A percentile compares a stretch with the other conserved stretches of the same genome.
phyloP scores from a whole-genome alignment of 345 rosid genomes.

The Conringia planisiliqua region DNA sequence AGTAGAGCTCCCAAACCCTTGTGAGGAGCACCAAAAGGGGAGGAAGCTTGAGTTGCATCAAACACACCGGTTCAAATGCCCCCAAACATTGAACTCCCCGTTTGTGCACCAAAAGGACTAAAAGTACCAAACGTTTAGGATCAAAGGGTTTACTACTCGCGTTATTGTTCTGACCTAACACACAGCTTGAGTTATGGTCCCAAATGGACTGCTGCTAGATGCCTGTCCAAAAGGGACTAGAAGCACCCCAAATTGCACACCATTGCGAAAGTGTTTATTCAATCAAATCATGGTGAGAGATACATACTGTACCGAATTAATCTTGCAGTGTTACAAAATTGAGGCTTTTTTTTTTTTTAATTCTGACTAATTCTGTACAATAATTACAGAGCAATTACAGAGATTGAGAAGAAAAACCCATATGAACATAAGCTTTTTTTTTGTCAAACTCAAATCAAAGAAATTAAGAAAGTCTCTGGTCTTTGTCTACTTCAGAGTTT shows the following conservation, averaged over 20 bases:
- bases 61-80: conserved; percentile 87
- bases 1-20: conserved; percentile 61
- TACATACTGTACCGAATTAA: not conserved
- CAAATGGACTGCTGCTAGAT: conserved; percentile 65
- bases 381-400: not conserved
- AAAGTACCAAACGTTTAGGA: conserved; percentile 55
- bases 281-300: not conserved
- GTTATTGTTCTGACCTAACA: conserved; percentile 69
- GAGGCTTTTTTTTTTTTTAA: not conserved
- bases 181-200: conserved; percentile 44
- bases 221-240: conserved; percentile 78
- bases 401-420: not conserved
- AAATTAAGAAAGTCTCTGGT: conserved; percentile 2
- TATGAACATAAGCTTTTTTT: conserved; percentile 15
- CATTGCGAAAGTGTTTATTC: not conserved
- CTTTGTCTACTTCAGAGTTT: conserved; percentile 19
- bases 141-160: conserved; percentile 62
- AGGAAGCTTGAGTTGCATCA: conserved; percentile 63
- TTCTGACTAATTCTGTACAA: not conserved
- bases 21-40: conserved; percentile 84
- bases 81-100: conserved; percentile 75
- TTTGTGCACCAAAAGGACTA: conserved; percentile 72
- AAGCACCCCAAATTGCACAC: not conserved
- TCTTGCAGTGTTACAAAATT: not conserved
- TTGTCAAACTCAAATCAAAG: conserved; percentile 9